Evolutionary conservation across 2,329 filamentous ascomycete species (phyloP), one percentile per base, ranked within the genome.

Genomic region (Leptographium wingfieldii): DNA sequence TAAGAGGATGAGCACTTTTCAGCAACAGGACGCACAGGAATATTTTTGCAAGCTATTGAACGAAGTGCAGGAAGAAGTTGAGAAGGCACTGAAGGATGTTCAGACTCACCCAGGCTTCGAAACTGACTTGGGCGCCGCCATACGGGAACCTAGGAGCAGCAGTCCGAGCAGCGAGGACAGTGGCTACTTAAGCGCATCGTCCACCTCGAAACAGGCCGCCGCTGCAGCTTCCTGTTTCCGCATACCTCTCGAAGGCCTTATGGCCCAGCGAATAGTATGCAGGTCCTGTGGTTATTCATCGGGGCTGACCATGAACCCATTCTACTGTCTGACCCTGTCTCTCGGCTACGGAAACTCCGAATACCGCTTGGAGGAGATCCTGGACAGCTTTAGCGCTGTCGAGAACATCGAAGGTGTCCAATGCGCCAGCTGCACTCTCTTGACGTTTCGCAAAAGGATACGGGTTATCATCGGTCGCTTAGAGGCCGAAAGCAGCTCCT

Each of bases 11-110:
- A 92, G 87, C 71, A 96, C 89, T 35, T 95, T 88, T 83, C 88
- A 95, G 66, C 94, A 97, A 70, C 94, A 99, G 72, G 94, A 99
- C 73, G 94, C 94, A 5, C 94, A 97, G 69, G 94, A 99, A 71
- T 99, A 97, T 71, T 96, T 89, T 67, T 92, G 90, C 19, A 95
- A 92, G 68, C 79, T 99, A 16, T 73, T 96, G 55, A 90, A 92
- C 65, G 86, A 92, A 66, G 77, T 96, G 33, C 90, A 96, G 67
- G 87, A 86, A 67, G 90, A 95, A 68, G 77, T 90, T 49, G 74
- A 77, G 25, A 80, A 78, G 65, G 78, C 78, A 54, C 74, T 71
- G 3, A 70, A 68, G 58, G 61, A 65, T 1, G 62, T 67, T n/a
- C 63, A 67, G 46, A 67, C 72, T 22, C 67, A 70, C 6, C 65